Percentiles rank a stretch among this genome's conserved stretches.
Evolutionary conservation across 2,329 filamentous ascomycete genomes (phyloP).

Genomic region (Fusarium praegraminearum): DNA sequence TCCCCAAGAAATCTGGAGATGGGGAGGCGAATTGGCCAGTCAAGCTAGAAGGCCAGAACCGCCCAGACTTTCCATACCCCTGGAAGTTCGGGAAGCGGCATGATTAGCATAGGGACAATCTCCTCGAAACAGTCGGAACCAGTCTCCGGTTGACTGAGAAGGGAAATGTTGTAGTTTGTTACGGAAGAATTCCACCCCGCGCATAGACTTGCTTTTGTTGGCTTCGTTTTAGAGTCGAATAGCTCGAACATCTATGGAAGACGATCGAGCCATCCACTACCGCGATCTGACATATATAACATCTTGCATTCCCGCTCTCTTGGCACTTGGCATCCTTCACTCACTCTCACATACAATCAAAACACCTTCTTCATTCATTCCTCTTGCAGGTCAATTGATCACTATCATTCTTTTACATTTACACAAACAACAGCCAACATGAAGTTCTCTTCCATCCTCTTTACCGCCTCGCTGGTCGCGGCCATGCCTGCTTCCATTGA

Average conservation of each 20-base stretch:
- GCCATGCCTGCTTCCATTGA: constrained; percentile 22
- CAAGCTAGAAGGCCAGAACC: not conserved
- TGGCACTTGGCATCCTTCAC: constrained; percentile 20
- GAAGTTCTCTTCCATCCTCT: constrained; percentile 27
- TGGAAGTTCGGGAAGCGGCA: not conserved
- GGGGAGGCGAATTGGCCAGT: not conserved
- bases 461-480: constrained; percentile 31
- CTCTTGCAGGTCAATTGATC: constrained; percentile 21
- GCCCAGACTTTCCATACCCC: not conserved
- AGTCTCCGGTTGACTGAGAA: not conserved
- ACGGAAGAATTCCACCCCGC: not conserved
- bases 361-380: constrained; percentile 8
- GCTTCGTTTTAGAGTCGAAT: not conserved
- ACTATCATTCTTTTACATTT: not conserved
- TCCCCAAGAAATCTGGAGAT: not conserved
- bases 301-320: constrained; percentile 1
- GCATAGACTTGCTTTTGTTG: not conserved
- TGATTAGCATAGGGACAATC: not conserved
- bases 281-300: constrained; percentile 13
- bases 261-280: not conserved
- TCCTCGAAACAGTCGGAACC: not conserved
- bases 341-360: constrained; percentile 10
- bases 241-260: not conserved
- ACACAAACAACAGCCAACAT: constrained; percentile 7
- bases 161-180: not conserved